Evolutionary conservation across 257 asterid species (phyloP).

Genomic region (Anisodus acutangulus): DNA sequence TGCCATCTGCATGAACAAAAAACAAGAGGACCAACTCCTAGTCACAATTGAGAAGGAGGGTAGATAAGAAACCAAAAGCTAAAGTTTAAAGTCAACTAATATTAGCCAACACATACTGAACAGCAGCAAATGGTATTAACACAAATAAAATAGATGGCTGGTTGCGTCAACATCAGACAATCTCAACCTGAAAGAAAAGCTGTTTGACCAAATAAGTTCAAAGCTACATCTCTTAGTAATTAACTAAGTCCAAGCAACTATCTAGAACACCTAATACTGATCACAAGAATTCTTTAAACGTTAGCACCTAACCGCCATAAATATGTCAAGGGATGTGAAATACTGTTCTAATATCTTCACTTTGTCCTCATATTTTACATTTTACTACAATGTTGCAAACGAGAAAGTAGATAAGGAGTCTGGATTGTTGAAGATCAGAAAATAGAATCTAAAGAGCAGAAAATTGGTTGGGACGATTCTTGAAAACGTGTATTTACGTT

Average conservation of each 20-base stretch:
- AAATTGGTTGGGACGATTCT: not conserved
- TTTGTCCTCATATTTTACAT: not conserved
- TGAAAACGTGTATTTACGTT: not conserved
- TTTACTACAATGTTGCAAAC: not conserved
- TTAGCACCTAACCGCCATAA: not conserved
- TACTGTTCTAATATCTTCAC: not conserved
- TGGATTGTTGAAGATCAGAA: not conserved
- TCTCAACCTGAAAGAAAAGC: conserved; percentile 1
- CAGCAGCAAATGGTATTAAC: not conserved
- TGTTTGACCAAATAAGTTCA: not conserved
- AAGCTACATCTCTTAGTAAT: not conserved
- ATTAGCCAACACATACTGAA: conserved; percentile 21
- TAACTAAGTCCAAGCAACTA: not conserved
- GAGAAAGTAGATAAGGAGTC: conserved; percentile 9
- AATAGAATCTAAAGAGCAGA: not conserved
- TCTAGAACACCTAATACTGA: not conserved
- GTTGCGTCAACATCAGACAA: not conserved
- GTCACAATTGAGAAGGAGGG: not conserved
- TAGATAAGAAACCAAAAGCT: not conserved
- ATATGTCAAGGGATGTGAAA: not conserved
- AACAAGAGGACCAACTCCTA: conserved; percentile 13
- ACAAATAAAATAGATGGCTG: not conserved
- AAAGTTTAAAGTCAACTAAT: not conserved
- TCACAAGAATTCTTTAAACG: not conserved
- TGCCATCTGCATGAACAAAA: conserved; percentile 64